phyloP scores from a whole-genome alignment of 257 asterid species.

The Solanum dulcamara region DNA sequence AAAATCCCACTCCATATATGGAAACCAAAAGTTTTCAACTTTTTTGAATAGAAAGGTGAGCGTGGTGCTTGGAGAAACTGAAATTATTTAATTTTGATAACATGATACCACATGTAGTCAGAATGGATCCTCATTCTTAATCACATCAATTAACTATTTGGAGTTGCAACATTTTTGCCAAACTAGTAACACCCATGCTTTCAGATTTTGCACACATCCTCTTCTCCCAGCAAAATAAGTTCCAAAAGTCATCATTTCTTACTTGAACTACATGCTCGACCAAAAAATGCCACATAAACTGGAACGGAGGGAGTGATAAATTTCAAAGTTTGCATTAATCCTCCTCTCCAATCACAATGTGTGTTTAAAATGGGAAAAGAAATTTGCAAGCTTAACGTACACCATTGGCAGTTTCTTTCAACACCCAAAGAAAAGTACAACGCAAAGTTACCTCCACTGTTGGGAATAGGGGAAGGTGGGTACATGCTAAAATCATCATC shows the following conservation, averaged over 20 bases:
- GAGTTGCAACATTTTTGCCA: background rate
- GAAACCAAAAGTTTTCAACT: background rate
- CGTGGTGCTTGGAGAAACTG: background rate
- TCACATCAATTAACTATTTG: background rate
- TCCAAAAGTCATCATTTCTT: background rate
- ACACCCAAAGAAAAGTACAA: background rate
- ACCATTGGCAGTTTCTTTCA: background rate
- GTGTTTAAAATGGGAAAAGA: background rate
- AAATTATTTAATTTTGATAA: background rate
- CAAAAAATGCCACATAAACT: background rate
- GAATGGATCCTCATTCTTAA: background rate
- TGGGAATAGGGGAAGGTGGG: constrained; percentile 42
- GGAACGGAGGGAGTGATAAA: background rate
- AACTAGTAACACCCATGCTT: background rate
- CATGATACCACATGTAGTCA: background rate
- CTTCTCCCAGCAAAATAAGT: background rate
- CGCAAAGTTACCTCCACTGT: constrained; percentile 57
- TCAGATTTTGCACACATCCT: background rate
- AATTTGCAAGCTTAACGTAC: background rate
- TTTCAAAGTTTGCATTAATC: background rate
- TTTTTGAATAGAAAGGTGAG: background rate
- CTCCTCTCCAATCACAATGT: background rate
- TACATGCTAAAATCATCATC: constrained; percentile 35
- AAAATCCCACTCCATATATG: background rate
- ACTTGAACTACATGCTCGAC: background rate